phyloP scores from a whole-genome alignment of 495 filamentous ascomycete species.

The Astrocystis sublimbata region DNA sequence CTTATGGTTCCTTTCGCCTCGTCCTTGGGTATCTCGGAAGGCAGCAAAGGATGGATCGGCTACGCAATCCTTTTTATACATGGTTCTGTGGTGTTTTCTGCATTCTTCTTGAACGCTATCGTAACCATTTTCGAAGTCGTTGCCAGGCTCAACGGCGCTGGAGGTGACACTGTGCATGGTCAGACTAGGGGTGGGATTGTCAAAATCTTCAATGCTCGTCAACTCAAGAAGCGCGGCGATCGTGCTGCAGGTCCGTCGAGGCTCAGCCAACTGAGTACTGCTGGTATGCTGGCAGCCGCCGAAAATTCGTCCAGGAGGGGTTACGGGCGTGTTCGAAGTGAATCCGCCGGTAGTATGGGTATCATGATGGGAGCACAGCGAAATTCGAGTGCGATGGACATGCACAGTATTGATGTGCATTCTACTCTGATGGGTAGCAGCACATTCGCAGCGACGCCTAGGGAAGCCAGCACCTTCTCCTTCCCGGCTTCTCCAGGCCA shows the following conservation, averaged over 20 bases:
- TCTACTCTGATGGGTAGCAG: conserved; percentile 43
- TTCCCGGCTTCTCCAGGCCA: conserved; percentile 59
- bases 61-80: conserved; percentile 89
- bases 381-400: conserved; percentile 48
- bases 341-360: conserved; percentile 78
- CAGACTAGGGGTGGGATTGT: conserved; percentile 82
- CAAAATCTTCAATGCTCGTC: conserved; percentile 91
- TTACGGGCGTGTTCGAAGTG: conserved; percentile 73
- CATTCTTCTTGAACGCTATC: conserved; percentile 88
- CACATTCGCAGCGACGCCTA: conserved; percentile 67
- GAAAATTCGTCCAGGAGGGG: conserved; percentile 66
- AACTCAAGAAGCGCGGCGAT: conserved; percentile 75
- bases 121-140: conserved; percentile 87
- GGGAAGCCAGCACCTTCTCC: conserved; percentile 68
- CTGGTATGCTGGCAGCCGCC: conserved; percentile 70
- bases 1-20: conserved; percentile 88
- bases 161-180: conserved; percentile 67
- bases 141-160: conserved; percentile 77
- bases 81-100: conserved; percentile 82
- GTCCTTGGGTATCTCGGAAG: conserved; percentile 71
- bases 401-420: conserved; percentile 42
- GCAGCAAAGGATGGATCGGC: conserved; percentile 88
- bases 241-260: conserved; percentile 61
- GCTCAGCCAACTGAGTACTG: conserved; percentile 76
- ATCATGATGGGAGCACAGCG: conserved; percentile 57